Evolutionary conservation across 2,329 filamentous ascomycete genomes (phyloP).

Genomic region (Fusarium aywerte): DNA sequence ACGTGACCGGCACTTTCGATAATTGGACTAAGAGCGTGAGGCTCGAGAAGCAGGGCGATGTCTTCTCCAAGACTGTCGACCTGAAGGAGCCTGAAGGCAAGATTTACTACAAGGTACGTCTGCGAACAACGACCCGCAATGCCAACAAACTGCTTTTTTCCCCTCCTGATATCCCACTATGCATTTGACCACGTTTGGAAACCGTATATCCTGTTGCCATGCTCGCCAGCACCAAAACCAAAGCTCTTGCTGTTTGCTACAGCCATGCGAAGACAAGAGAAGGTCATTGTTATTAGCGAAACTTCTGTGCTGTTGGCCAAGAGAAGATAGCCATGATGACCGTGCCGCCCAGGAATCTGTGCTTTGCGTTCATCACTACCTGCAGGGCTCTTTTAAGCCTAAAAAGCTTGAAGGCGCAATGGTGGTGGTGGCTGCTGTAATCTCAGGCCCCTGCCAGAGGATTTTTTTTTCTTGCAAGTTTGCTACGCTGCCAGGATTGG

Average conservation of each 20-base stretch:
- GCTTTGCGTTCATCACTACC: conserved; percentile 38
- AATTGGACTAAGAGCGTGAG: conserved; percentile 89
- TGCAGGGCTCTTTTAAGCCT: conserved; percentile 41
- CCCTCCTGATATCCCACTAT: conserved; percentile 20
- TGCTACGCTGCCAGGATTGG: conserved; percentile 29
- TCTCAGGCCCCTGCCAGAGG: conserved; percentile 29
- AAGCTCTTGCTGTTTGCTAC: conserved; percentile 7
- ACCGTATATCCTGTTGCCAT: conserved; percentile 1
- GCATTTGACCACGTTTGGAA: conserved; percentile 11
- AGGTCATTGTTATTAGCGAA: not conserved
- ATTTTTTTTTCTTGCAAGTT: conserved; percentile 36
- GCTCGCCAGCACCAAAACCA: conserved; percentile 3
- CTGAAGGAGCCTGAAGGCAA: conserved; percentile 75
- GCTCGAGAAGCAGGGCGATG: conserved; percentile 77
- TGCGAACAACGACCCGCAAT: conserved; percentile 20
- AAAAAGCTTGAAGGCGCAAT: conserved; percentile 38
- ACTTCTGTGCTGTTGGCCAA: conserved; percentile 28
- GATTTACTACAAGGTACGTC: conserved; percentile 90
- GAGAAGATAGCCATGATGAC: conserved; percentile 16
- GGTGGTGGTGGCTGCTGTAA: conserved; percentile 41
- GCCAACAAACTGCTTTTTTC: conserved; percentile 11
- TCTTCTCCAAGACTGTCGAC: conserved; percentile 84
- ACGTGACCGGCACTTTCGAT: conserved; percentile 96
- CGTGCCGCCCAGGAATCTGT: conserved; percentile 35
- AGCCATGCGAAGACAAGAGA: conserved; percentile 8